Evolutionary conservation across 1,139 yeast species (phyloP).

Genomic region (Yamadazyma triangularis): DNA sequence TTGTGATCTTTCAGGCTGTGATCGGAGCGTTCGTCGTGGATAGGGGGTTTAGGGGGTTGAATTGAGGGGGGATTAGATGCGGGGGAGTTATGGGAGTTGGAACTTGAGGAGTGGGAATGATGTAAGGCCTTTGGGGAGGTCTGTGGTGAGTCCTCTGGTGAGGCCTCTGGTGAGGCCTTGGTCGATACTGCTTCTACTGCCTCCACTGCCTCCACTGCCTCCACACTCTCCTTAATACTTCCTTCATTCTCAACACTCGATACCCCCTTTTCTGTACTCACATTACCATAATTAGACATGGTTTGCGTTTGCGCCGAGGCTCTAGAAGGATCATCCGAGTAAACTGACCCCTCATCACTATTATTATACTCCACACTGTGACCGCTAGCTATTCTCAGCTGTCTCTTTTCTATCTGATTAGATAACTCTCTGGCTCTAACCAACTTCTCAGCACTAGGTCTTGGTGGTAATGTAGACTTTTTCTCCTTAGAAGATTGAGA

Average conservation of each 20-base stretch:
- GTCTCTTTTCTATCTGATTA: conserved; percentile 9
- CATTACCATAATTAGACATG: neutral
- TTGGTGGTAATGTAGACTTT: conserved; percentile 25
- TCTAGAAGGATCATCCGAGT: conserved; percentile 5
- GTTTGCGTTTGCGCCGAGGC: neutral
- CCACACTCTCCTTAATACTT: neutral
- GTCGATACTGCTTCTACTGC: neutral
- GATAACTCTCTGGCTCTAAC: conserved; percentile 31
- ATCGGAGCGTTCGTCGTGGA: too few relatives aligned
- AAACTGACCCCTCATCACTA: conserved; percentile 9
- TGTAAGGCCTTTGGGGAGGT: too few relatives aligned
- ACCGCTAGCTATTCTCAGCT: neutral
- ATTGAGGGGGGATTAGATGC: too few relatives aligned
- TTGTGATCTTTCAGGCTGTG: neutral
- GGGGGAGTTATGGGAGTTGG: too few relatives aligned
- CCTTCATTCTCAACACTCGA: neutral
- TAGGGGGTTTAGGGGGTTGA: too few relatives aligned
- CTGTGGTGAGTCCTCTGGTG: too few relatives aligned
- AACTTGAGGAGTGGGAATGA: too few relatives aligned
- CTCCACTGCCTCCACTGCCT: neutral
- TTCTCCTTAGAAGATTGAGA: neutral
- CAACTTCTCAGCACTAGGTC: conserved; percentile 31
- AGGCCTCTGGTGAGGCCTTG: too few relatives aligned
- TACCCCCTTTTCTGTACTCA: neutral
- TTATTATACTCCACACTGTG: too few relatives aligned